Evolutionary conservation across 2,329 filamentous ascomycete species (phyloP), one percentile per base, ranked within the genome.

Genomic region (Ceratocystis diversiconidia): DNA sequence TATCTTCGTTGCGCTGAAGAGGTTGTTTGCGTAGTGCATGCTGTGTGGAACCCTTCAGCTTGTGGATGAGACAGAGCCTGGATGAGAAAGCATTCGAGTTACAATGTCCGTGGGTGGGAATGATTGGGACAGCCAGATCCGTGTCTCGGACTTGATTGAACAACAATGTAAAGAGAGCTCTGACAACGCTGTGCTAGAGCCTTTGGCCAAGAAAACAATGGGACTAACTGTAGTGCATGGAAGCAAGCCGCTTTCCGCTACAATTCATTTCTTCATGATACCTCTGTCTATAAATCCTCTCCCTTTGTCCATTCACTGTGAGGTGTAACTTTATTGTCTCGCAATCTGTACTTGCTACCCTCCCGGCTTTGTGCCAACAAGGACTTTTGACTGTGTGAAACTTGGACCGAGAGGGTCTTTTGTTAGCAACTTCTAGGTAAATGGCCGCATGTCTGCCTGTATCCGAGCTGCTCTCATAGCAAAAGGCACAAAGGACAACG

Each of bases 81-180:
- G 52, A 57, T 28, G 15, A 57, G 52, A 57, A n/a, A 30, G 52
- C 52, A 57, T 30, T 30, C 25, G 6, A 30, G 52, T n/a, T 32
- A 30, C 28, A 57, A 22, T 57, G 52, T 22, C 25, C n/a, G 12
- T 8, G 52, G 25, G 17, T 12, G 52, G 28, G 52, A n/a, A n/a
- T 28, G 10, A 57, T 30, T 57, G 25, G 12, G 28, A 8, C 61
- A 28, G 61, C 22, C 61, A 62, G 61, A 62, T 48, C 43, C 61
- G 25, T 62, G 19, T 62, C 44, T 65, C 30, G 41, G 55, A 52
- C 52, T 61, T 67, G 65, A 67, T 61, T 19, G 52, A 67, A 57
- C 64, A 64, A 55, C 62, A 67, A 67, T 64, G 65, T 67, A 67
- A 67, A 67, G 65, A 67, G 65, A 66, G 65, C 65, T 67, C 62